phyloP scores from a whole-genome alignment of 768 basidiomycete species.

The Dentipellis fragilis region DNA sequence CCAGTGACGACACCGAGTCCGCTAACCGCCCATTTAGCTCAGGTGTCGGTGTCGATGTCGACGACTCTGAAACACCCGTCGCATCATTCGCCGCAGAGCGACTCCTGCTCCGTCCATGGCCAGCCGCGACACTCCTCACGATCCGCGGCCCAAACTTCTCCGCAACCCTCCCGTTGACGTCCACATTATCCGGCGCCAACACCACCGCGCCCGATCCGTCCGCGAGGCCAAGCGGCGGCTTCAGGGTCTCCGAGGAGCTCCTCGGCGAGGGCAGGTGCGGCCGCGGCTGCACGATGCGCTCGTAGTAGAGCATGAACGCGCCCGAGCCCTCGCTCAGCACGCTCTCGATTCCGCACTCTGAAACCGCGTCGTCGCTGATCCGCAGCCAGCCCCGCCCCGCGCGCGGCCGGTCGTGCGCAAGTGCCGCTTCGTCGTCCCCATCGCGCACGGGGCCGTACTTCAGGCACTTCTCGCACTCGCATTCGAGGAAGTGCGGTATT shows the following conservation, averaged over 20 bases:
- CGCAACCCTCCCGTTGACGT: conserved; percentile 10
- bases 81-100: conserved; percentile 26
- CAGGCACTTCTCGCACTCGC: conserved; percentile 36
- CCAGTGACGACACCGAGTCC: too few relatives aligned
- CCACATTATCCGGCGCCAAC: conserved; percentile 6
- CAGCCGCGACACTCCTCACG: conserved; percentile 44
- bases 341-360: conserved; percentile 63
- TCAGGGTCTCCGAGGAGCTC: conserved; percentile 60
- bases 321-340: conserved; percentile 71
- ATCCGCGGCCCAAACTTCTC: conserved; percentile 33
- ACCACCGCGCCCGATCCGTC: conserved; percentile 6
- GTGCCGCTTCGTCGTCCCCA: conserved; percentile 33
- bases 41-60: not conserved
- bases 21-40: not conserved
- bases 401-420: conserved; percentile 10
- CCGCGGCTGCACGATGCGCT: conserved; percentile 30
- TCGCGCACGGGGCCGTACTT: conserved; percentile 49
- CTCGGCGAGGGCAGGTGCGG: conserved; percentile 22
- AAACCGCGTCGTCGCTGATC: conserved; percentile 78
- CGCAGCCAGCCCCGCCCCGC: conserved; percentile 74
- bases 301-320: conserved; percentile 92
- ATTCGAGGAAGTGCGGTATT: conserved; percentile 32
- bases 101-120: conserved; percentile 24
- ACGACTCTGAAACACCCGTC: not conserved
- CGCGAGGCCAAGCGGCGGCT: conserved; percentile 26